Evolutionary conservation across 371 early-diverging fungal species (phyloP).

Genomic region (Zopfochytrium polystomum): DNA sequence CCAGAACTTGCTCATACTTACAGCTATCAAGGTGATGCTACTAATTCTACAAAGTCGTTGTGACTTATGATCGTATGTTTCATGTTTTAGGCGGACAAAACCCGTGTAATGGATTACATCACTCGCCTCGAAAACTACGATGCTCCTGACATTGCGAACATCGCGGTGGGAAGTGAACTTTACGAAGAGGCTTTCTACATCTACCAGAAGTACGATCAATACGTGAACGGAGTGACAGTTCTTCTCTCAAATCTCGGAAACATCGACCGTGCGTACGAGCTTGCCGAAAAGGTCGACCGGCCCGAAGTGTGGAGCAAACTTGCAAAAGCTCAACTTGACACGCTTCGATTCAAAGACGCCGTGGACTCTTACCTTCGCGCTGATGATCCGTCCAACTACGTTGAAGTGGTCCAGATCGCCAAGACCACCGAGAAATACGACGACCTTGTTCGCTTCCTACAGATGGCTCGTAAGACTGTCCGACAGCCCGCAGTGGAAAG

Average conservation of each 20-base stretch:
- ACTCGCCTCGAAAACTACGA: constrained; percentile 91
- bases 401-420: constrained; percentile 82
- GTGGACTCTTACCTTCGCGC: constrained; percentile 95
- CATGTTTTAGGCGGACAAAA: constrained; percentile 65
- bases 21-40: constrained; percentile 80
- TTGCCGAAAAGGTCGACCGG: constrained; percentile 85
- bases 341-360: constrained; percentile 87
- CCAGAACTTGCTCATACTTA: constrained; percentile 94
- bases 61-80: background rate
- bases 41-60: background rate
- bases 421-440: constrained; percentile 81
- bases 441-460: constrained; percentile 86
- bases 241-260: constrained; percentile 87
- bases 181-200: constrained; percentile 95
- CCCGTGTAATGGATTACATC: constrained; percentile 91
- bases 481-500: constrained; percentile 92
- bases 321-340: constrained; percentile 90
- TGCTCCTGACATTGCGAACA: constrained; percentile 92
- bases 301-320: constrained; percentile 92
- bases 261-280: constrained; percentile 93
- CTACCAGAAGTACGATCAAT: constrained; percentile 87
- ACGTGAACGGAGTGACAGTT: constrained; percentile 82
- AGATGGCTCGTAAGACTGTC: constrained; percentile 88
- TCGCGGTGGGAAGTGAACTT: constrained; percentile 82
- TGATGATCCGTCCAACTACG: constrained; percentile 83